Percentiles rank a stretch among this genome's conserved stretches.
Conservation (phyloP, 225 moss, liverwort and hornwort genomes). For the Asterella californica region DNA sequence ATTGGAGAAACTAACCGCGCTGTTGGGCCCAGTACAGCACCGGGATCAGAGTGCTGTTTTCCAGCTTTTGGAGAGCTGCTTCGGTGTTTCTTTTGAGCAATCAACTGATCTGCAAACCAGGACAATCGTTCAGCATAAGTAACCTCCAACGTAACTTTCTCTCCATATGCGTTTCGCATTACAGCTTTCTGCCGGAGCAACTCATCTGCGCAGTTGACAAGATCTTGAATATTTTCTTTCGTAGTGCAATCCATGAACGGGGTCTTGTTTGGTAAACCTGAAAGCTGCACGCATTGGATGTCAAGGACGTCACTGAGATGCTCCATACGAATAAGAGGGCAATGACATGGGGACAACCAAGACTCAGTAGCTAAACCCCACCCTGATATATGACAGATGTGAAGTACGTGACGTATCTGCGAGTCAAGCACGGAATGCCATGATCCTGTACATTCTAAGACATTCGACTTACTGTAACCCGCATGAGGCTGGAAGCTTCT, state of each 20-base stretch:
- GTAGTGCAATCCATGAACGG: slow-evolving; percentile 79
- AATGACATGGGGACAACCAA: not conserved
- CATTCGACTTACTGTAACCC: not conserved
- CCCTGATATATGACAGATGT: not conserved
- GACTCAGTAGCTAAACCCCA: not conserved
- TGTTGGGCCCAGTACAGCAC: slow-evolving; percentile 14
- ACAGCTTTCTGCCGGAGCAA: slow-evolving; percentile 65
- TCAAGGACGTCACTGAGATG: not conserved
- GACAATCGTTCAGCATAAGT: slow-evolving; percentile 68
- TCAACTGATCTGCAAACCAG: slow-evolving; percentile 93
- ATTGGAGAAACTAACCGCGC: slow-evolving; percentile 36
- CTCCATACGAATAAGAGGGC: not conserved
- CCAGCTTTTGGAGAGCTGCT: not conserved
- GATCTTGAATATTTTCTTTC: slow-evolving; percentile 58
- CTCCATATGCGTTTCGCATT: slow-evolving; percentile 75
- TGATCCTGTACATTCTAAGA: not conserved
- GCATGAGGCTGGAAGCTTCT: not conserved
- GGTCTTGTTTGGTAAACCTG: slow-evolving; percentile 77
- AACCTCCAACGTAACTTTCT: slow-evolving; percentile 59
- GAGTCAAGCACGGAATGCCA: not conserved
- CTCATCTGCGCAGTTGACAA: slow-evolving; percentile 59
- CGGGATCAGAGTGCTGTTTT: not conserved
- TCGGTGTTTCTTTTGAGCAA: slow-evolving; percentile 64
- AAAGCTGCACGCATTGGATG: slow-evolving; percentile 39
- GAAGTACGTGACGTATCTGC: not conserved